Conservation (phyloP, 176 grass and related monocot genomes). For the Oryza meridionalis region DNA sequence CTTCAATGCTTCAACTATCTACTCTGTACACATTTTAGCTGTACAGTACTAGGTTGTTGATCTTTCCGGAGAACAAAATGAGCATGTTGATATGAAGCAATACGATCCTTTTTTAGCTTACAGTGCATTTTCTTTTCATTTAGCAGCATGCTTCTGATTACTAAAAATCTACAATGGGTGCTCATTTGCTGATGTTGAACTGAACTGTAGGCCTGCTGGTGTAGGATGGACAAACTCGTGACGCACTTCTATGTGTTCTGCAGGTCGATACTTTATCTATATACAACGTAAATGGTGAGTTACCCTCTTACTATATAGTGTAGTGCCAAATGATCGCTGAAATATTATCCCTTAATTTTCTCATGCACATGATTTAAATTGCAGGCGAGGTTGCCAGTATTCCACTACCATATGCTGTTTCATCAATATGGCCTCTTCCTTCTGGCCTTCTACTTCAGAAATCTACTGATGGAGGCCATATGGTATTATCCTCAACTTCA, state of each 20-base stretch:
- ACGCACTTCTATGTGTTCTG: conserved; percentile 89
- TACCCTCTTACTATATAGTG: conserved; percentile 24
- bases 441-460: conserved; percentile 88
- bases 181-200: conserved; percentile 36
- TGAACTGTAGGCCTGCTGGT: conserved; percentile 83
- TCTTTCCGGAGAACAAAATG: conserved; percentile 8
- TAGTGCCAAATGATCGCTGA: background rate
- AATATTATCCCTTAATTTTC: conserved; percentile 18
- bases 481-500: conserved; percentile 67
- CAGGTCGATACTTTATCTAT: conserved; percentile 87
- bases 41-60: background rate
- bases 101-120: background rate
- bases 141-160: conserved; percentile 28
- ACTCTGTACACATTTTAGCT: background rate
- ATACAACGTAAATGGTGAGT: conserved; percentile 72
- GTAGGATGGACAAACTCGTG: conserved; percentile 74
- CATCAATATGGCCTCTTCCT: conserved; percentile 87
- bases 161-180: conserved; percentile 11
- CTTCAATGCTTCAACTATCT: conserved; percentile 6
- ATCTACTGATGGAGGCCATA: conserved; percentile 64
- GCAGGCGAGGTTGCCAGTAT: conserved; percentile 77
- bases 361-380: conserved; percentile 35
- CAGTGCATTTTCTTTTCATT: background rate
- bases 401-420: conserved; percentile 77
- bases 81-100: background rate